Percentiles rank a stretch among this genome's conserved stretches.
phyloP scores from a whole-genome alignment of 1,284 basidiomycete genomes.

The Malassezia yamatoensis region DNA sequence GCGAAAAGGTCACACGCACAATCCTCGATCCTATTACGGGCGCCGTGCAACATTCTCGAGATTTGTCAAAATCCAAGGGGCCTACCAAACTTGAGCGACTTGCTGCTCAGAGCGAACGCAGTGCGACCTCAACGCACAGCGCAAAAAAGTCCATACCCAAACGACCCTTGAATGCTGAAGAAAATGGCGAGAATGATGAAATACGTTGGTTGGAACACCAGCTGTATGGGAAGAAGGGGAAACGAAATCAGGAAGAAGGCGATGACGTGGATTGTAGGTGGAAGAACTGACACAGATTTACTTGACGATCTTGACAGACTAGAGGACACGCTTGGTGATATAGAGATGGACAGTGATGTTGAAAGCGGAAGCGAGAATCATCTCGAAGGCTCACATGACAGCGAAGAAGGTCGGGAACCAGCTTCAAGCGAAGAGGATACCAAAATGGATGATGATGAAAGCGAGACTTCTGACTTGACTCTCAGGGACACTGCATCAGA shows the following conservation, averaged over 20 bases:
- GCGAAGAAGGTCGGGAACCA: slow-evolving; percentile 6
- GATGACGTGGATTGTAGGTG: slow-evolving; percentile 27
- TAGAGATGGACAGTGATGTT: neutral
- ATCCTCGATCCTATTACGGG: slow-evolving; percentile 15
- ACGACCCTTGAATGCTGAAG: slow-evolving; percentile 18
- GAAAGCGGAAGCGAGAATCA: slow-evolving; percentile 12
- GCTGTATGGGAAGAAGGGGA: slow-evolving; percentile 20
- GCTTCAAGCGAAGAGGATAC: neutral
- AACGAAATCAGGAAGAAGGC: slow-evolving; percentile 12
- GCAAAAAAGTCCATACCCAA: neutral
- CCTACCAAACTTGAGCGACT: slow-evolving; percentile 5
- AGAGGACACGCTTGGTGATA: slow-evolving; percentile 24
- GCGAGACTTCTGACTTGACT: neutral
- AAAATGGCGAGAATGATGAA: slow-evolving; percentile 45
- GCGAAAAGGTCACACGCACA: neutral
- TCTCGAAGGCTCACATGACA: slow-evolving; percentile 6
- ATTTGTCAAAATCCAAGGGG: neutral
- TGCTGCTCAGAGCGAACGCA: neutral
- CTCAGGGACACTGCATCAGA: slow-evolving; percentile 1
- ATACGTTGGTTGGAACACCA: slow-evolving; percentile 44
- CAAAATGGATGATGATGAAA: neutral
- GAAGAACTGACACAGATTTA: slow-evolving; percentile 17
- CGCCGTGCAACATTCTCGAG: neutral
- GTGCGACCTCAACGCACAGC: neutral
- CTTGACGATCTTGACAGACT: slow-evolving; percentile 35